Evolutionary conservation across 805 yeast species (phyloP).

Genomic region (Cyberlindnera bimundalis): DNA sequence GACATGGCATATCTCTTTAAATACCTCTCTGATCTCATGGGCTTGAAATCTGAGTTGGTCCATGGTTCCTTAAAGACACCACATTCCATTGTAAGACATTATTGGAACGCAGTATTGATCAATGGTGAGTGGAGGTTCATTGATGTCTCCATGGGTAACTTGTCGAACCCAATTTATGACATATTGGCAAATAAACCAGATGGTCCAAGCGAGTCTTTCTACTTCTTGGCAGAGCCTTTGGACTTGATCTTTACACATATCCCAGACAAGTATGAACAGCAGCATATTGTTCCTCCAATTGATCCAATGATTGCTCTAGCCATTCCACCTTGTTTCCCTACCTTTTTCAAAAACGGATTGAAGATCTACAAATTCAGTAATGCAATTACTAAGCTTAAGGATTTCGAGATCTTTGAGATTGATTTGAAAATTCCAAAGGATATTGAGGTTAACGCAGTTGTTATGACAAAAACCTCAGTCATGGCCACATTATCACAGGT

Average conservation of each 20-base stretch:
- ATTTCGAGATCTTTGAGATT: slow-evolving; percentile 76
- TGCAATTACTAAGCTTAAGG: slow-evolving; percentile 67
- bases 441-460: slow-evolving; percentile 61
- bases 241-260: slow-evolving; percentile 80
- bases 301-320: slow-evolving; percentile 74
- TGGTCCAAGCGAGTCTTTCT: slow-evolving; percentile 44
- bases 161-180: slow-evolving; percentile 48
- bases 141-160: slow-evolving; percentile 67
- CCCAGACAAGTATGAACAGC: slow-evolving; percentile 75
- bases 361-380: slow-evolving; percentile 68
- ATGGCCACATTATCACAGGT: slow-evolving; percentile 73
- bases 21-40: slow-evolving; percentile 64
- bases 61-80: slow-evolving; percentile 84
- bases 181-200: slow-evolving; percentile 33
- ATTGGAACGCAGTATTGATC: slow-evolving; percentile 80
- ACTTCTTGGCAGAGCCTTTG: slow-evolving; percentile 75
- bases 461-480: slow-evolving; percentile 40
- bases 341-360: slow-evolving; percentile 60
- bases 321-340: slow-evolving; percentile 84
- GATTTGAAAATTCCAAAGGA: slow-evolving; percentile 68
- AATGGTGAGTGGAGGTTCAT: slow-evolving; percentile 77
- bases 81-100: slow-evolving; percentile 69
- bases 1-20: slow-evolving; percentile 78
- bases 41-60: slow-evolving; percentile 71
- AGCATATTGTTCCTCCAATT: slow-evolving; percentile 82